Evolutionary conservation across 2,329 filamentous ascomycete genomes (phyloP).

Genomic region (Aspergillus clavatus): DNA sequence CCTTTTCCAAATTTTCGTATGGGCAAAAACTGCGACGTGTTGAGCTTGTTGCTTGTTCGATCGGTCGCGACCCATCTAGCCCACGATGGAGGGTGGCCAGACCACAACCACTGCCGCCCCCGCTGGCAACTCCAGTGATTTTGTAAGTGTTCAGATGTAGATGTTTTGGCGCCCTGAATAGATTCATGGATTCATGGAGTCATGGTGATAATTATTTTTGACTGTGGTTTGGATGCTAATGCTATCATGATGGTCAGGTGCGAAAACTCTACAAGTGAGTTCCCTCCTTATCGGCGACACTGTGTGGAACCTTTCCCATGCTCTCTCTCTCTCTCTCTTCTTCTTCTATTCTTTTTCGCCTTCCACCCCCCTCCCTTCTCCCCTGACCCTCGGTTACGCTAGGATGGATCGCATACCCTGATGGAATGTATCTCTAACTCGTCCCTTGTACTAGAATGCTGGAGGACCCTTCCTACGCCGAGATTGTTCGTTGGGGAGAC

Average conservation of each 20-base stretch:
- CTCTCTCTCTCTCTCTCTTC: conserved; percentile 3
- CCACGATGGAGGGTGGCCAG: conserved; percentile 44
- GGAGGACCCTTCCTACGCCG: conserved; percentile 87
- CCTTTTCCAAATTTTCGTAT: conserved; percentile 7
- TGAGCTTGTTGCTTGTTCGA: conserved; percentile 30
- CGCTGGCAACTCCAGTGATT: conserved; percentile 87
- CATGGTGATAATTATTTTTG: conserved; percentile 25
- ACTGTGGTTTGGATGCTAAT: conserved; percentile 17
- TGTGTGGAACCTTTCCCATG: conserved; percentile 7
- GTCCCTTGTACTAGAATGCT: conserved; percentile 65
- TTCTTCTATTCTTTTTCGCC: conserved; percentile 9
- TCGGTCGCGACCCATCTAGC: conserved; percentile 39
- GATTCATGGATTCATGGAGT: conserved; percentile 9
- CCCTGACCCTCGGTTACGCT: conserved; percentile 1
- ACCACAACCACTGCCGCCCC: conserved; percentile 39
- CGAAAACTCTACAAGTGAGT: conserved; percentile 96
- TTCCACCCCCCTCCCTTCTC: too few species aligned
- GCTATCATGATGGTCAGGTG: conserved; percentile 59
- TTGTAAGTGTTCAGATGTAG: conserved; percentile 72
- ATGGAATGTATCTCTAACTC: conserved; percentile 1
- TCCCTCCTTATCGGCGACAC: conserved; percentile 13
- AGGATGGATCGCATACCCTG: conserved; percentile 3
- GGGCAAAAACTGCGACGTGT: conserved; percentile 19
- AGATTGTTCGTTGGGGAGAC: conserved; percentile 92
- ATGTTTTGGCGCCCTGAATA: conserved; percentile 12